A percentile compares a stretch with the other conserved stretches of the same genome.
Evolutionary conservation across 805 yeast species (phyloP).

Genomic region (Candida sithepensis): DNA sequence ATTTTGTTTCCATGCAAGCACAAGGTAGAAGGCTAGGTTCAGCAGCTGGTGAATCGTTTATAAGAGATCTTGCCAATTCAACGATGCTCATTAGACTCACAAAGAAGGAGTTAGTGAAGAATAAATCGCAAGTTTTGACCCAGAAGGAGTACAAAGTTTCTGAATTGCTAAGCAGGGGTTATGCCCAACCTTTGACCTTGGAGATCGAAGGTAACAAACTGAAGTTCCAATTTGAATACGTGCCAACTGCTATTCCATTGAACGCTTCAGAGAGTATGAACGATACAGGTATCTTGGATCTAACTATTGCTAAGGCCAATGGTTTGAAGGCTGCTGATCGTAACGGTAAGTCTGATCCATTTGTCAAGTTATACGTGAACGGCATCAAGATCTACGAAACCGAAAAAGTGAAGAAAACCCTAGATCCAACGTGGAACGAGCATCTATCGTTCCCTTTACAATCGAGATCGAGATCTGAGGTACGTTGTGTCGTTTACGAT

Average conservation of each 20-base stretch:
- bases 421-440: constrained; percentile 79
- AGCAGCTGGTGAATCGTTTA: constrained; percentile 55
- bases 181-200: constrained; percentile 42
- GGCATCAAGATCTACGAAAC: constrained; percentile 54
- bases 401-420: constrained; percentile 58
- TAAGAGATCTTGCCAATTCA: constrained; percentile 69
- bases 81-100: constrained; percentile 54
- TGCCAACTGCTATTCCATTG: constrained; percentile 53
- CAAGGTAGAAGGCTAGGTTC: constrained; percentile 41
- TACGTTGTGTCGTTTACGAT: constrained; percentile 54
- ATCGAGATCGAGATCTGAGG: constrained; percentile 54
- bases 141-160: constrained; percentile 49
- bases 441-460: constrained; percentile 52
- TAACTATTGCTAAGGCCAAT: constrained; percentile 56
- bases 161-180: constrained; percentile 51
- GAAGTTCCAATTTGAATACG: constrained; percentile 51
- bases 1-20: constrained; percentile 48
- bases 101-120: constrained; percentile 44
- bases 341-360: constrained; percentile 79
- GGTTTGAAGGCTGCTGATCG: constrained; percentile 57
- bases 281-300: constrained; percentile 62
- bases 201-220: constrained; percentile 38
- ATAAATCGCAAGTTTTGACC: constrained; percentile 44
- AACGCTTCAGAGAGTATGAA: constrained; percentile 57
- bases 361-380: constrained; percentile 48